Percentiles rank a stretch among this genome's conserved stretches.
Conservation (phyloP, 2,329 filamentous ascomycete genomes). For the Epichloe gansuensis region DNA sequence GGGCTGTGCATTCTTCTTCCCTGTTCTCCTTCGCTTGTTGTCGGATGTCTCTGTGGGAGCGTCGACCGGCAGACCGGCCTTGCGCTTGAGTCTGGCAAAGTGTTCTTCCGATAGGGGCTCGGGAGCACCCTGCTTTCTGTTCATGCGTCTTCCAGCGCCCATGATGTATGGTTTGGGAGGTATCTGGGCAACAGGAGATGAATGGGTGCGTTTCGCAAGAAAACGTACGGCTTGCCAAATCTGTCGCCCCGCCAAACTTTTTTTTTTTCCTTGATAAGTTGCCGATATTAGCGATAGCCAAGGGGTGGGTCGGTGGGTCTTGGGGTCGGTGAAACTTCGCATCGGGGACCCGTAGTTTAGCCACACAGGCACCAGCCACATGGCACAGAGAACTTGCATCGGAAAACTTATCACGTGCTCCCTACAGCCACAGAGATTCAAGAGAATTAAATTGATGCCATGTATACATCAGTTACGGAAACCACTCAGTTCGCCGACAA, state of each 20-base stretch:
- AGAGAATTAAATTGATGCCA: too few species aligned
- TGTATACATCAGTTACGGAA: too few species aligned
- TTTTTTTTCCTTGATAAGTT: slow-evolving; percentile 17
- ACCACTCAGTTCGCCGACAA: too few species aligned
- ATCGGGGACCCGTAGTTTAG: slow-evolving; percentile 9
- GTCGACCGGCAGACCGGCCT: slow-evolving; percentile 58
- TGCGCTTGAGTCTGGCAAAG: slow-evolving; percentile 72
- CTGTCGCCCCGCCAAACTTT: slow-evolving; percentile 27
- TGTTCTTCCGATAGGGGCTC: slow-evolving; percentile 70
- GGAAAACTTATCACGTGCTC: too few species aligned
- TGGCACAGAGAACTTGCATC: too few species aligned
- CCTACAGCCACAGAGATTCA: too few species aligned
- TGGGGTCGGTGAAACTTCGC: slow-evolving; percentile 20
- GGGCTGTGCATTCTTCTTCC: slow-evolving; percentile 12
- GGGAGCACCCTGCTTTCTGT: slow-evolving; percentile 81
- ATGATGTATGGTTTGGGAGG: slow-evolving; percentile 37
- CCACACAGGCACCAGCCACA: not conserved
- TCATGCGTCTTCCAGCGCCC: slow-evolving; percentile 82
- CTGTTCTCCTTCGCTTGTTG: slow-evolving; percentile 11
- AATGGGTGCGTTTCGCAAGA: not conserved
- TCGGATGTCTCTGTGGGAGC: slow-evolving; percentile 36
- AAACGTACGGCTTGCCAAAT: not conserved
- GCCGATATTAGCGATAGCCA: slow-evolving; percentile 9
- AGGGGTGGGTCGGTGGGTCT: slow-evolving; percentile 17
- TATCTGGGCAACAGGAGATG: slow-evolving; percentile 4